Evolutionary conservation across 2,329 filamentous ascomycete genomes (phyloP).

Genomic region (Graphilbum ipis-grandicollis): DNA sequence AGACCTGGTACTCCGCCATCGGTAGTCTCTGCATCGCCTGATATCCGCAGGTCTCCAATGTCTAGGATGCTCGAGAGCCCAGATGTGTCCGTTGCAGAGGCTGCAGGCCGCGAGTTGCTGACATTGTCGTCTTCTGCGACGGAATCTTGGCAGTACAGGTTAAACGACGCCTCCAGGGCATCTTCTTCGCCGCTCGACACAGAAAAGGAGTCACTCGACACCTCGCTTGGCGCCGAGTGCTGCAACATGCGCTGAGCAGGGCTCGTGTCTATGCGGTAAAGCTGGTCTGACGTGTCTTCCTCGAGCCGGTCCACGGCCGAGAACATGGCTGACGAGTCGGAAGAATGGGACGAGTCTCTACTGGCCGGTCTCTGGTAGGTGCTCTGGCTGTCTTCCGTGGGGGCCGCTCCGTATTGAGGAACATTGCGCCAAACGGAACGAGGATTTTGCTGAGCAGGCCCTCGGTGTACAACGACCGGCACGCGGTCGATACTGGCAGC

Average conservation of each 20-base stretch:
- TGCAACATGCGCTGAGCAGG: background rate
- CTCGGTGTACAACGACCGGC: background rate
- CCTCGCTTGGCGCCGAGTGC: background rate
- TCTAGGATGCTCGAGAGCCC: slow-evolving; percentile 3
- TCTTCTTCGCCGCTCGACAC: background rate
- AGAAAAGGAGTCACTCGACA: too few relatives aligned
- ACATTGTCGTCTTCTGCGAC: slow-evolving; percentile 1
- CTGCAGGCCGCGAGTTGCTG: too few relatives aligned
- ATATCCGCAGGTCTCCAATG: slow-evolving; percentile 2
- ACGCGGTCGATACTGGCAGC: slow-evolving; percentile 1
- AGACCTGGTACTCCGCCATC: slow-evolving; percentile 4
- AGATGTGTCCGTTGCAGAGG: too few relatives aligned
- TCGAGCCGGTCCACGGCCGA: slow-evolving; percentile 5
- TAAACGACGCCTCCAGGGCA: background rate
- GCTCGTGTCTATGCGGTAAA: too few relatives aligned
- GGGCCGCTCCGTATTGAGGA: too few relatives aligned
- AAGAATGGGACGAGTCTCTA: background rate
- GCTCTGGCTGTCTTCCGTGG: too few relatives aligned
- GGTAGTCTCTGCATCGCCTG: background rate
- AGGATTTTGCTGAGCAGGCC: too few relatives aligned
- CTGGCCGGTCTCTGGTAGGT: too few relatives aligned
- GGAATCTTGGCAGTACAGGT: background rate
- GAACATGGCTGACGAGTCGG: slow-evolving; percentile 4
- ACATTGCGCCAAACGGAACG: too few relatives aligned
- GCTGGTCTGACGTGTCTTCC: too few relatives aligned